These are phyloP conservation scores for Fragosphaeria purpurea DNA, from an alignment of 2,329 filamentous ascomycete genomes.

Conservation along the genomic window DNA sequence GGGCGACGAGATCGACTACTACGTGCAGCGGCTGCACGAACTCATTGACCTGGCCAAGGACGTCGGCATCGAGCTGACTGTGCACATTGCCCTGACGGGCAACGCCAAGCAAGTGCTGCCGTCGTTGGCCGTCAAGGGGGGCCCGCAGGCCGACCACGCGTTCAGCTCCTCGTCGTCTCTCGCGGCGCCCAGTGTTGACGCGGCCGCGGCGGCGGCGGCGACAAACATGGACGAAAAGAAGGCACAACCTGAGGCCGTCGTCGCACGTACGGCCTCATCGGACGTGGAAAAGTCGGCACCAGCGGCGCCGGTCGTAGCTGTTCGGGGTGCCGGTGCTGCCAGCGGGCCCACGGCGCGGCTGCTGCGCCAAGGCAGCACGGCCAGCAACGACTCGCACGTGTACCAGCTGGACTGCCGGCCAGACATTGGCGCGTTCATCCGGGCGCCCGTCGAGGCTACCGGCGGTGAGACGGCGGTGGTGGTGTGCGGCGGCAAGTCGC, in stretches of 20 bases:
- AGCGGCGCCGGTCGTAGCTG: background rate
- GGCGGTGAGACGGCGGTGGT: constrained; percentile 52
- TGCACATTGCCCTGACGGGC: constrained; percentile 46
- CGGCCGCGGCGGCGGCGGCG: background rate
- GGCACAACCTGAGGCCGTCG: background rate
- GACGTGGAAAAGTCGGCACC: constrained; percentile 20
- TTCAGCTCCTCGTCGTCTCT: constrained; percentile 1
- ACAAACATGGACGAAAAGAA: background rate
- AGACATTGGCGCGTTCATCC: constrained; percentile 41
- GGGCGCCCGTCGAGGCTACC: constrained; percentile 44
- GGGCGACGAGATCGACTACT: constrained; percentile 45
- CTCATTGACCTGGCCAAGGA: constrained; percentile 32
- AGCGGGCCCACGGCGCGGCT: background rate
- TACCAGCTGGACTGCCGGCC: constrained; percentile 37
- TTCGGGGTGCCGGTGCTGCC: background rate
- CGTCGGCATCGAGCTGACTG: constrained; percentile 37
- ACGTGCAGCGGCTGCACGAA: constrained; percentile 38
- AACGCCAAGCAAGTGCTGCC: constrained; percentile 2
- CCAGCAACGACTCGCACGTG: constrained; percentile 30
- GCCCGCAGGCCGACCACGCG: background rate
- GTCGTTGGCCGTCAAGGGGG: background rate
- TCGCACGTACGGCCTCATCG: background rate
- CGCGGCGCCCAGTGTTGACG: background rate
- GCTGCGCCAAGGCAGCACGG: constrained; percentile 11
- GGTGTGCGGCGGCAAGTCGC: constrained; percentile 47